Evolutionary conservation across 164 flowering plant genomes (phyloP), one percentile per base, ranked within the genome.

Genomic region (Platanus orientalis): DNA sequence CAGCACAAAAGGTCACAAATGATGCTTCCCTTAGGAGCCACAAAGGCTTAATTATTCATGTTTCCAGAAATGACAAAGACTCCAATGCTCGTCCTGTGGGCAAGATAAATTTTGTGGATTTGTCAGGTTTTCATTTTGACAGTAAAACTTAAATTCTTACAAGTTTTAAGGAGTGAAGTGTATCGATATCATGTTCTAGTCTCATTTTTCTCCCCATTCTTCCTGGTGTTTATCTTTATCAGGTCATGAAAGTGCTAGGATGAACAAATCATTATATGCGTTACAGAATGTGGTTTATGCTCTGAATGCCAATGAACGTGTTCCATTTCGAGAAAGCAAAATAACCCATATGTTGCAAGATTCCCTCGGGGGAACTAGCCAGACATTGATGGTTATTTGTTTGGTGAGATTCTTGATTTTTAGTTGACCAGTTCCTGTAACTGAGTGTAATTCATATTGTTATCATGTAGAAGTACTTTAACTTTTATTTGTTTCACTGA

Each of bases 251-350:
- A 78, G 56, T 49, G 69, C 76, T 14, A 82, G 73, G 68, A 67
- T 69, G 1, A 82, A 86, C 64, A 87, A 79, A 69, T 70, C 73
- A 26, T 45, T 74, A 11, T 66, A 76, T 72, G 85, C 88, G 9
- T 51, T 90, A 14, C 71, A 76, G 20, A 90, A 84, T 73, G 92
- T 88, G 42, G 52, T 83, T 5, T 55, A 75, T 64, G 85, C 92
- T 39, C 54, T 90, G 62, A 86, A 78, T 60, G 64, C 78, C 24
- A 84, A 73, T 39, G 86, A 81, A 44, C 84, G 75, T 57, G 84
- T 88, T 5, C 94, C 92, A 29, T 90, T 75, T 48, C 82, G 94
- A 12, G 94, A 84, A 61, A 80, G 92, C 70, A 88, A 84, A 70
- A 75, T 90, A 10, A 81, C 92, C 40, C 83, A 77, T 34, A 71